Evolutionary conservation across 2,329 filamentous ascomycete species (phyloP), one percentile per base, ranked within the genome.

Genomic region (Aureobasidium subglaciale): DNA sequence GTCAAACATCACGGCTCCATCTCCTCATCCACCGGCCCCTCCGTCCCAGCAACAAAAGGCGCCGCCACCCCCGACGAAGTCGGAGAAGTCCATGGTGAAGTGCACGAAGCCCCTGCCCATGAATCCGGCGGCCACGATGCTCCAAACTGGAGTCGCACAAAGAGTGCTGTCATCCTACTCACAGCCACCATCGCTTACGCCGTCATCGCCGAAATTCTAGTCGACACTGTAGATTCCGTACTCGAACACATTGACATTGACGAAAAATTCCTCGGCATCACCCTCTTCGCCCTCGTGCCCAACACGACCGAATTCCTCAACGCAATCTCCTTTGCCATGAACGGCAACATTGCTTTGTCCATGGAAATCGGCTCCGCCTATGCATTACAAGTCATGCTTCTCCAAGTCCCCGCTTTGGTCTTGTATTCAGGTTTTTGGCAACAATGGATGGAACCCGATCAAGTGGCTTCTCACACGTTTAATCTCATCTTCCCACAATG

Each of bases 331-430:
- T 99, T 99, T 69, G 93, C 93, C 54, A 99, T 99, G 92, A 97
- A 99, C 67, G 93, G 93, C 58, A 99, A 99, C 70, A 97, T 99
- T 70, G 93, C 93, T 0, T 76, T 99, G 16, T 96, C 90, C 34
- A 99, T 99, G 93, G 93, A 99, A 68, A 99, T 99, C 63, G 93
- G 93, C 62, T 96, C 91, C 0, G 92, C 92, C 2, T 99, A 99
- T 67, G 93, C 93, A 1, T 78, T 99, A 40, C 93, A 99, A 71
- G 93, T 99, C 48, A 96, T 92, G 68, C 79, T 99, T 25, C 79
- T 99, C 18, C 93, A 99, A 68, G 91, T 97, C 18, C 93, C 93
- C 0, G 90, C 90, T 1, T 77, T 99, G 2, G 92, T 99, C 1
- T 78, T 96, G 38, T 99, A 92, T 77, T 95, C 88, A 58, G 91